Base-by-base conservation (phyloP, 2,329 filamentous ascomycete species). In the Aphanocladium album region DNA sequence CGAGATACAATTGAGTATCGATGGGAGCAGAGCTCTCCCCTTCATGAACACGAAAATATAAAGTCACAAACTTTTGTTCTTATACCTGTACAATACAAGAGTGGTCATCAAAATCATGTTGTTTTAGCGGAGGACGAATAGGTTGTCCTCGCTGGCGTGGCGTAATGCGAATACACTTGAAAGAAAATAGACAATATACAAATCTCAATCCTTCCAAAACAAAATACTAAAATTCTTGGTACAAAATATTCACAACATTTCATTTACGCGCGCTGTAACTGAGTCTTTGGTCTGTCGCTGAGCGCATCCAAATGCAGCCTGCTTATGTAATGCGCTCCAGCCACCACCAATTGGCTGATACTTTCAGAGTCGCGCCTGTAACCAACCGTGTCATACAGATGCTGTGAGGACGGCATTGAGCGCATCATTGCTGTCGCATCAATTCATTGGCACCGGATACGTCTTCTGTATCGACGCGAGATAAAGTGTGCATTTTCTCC, bases 31-130 rank as follows among this genome's bases (percentile, higher is more conserved):
- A 27, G 6, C 57, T 52, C 21, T 49, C 35, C n/a, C 19, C 6
- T 6, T 17, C 23, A 27, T 41, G 14, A 43, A n/a, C 43, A 49
- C 35, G 8, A 61, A 21, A 43, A n/a, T 50, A 33, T 21, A 33
- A 57, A 41, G 21, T 39, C 30, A 51, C 5, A 61, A 39, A 14
- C 16, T 9, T 19, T 35, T 51, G 46, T 46, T 57, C 60, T 52
- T 52, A 39, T 52, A 51, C 41, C 25, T 62, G 60, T 62, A 62
- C 43, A 60, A 62, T 55, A 62, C 25, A 39, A 64, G 45, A 60
- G 41, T 54, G 43, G 43, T 35, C 23, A 30, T 37, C 37, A 51
- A 53, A 60, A 60, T 54, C 41, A 49, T 60, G 43, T 53, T 60
- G 33, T 49, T 54, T 60, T 54, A 49, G 49, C 49, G 49, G 50